A percentile compares a stretch with the other conserved stretches of the same genome.
phyloP scores from a whole-genome alignment of 2,329 filamentous ascomycete species.

The Lomentospora prolificans region DNA sequence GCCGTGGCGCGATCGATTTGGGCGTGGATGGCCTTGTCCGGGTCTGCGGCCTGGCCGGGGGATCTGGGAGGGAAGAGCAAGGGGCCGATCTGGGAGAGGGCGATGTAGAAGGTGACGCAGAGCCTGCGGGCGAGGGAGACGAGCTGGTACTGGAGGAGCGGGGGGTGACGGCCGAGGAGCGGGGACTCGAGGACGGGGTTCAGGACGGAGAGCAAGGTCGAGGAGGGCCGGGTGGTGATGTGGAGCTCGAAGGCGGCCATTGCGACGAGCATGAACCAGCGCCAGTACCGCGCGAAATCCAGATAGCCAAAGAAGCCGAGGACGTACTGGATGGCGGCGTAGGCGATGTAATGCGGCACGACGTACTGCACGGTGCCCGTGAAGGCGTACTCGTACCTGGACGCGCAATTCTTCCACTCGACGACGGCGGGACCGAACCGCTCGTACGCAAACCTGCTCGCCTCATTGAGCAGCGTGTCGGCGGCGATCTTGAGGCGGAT shows the following conservation, averaged over 20 bases:
- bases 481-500: constrained; percentile 74
- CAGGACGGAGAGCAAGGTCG: constrained; percentile 32
- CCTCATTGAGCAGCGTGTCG: constrained; percentile 70
- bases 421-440: constrained; percentile 69
- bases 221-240: constrained; percentile 42
- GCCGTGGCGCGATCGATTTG: constrained; percentile 59
- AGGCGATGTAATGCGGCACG: constrained; percentile 50
- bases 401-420: constrained; percentile 55
- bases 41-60: constrained; percentile 21
- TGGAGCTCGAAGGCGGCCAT: constrained; percentile 49
- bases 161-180: constrained; percentile 37
- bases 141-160: constrained; percentile 78
- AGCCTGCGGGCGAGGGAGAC: constrained; percentile 66
- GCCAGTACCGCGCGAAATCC: constrained; percentile 56
- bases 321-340: constrained; percentile 48
- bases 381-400: constrained; percentile 62
- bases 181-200: constrained; percentile 31
- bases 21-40: constrained; percentile 45
- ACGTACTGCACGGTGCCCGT: constrained; percentile 50
- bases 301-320: constrained; percentile 58
- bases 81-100: constrained; percentile 70
- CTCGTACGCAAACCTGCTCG: constrained; percentile 78
- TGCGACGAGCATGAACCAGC: constrained; percentile 47
- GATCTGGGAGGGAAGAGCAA: constrained; percentile 34
- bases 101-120: constrained; percentile 71